Percentiles rank a stretch among this genome's conserved stretches.
These are phyloP conservation scores for Mortierella sp. DNA, from an alignment of 371 early-diverging fungal genomes.

Conservation along the genomic window DNA sequence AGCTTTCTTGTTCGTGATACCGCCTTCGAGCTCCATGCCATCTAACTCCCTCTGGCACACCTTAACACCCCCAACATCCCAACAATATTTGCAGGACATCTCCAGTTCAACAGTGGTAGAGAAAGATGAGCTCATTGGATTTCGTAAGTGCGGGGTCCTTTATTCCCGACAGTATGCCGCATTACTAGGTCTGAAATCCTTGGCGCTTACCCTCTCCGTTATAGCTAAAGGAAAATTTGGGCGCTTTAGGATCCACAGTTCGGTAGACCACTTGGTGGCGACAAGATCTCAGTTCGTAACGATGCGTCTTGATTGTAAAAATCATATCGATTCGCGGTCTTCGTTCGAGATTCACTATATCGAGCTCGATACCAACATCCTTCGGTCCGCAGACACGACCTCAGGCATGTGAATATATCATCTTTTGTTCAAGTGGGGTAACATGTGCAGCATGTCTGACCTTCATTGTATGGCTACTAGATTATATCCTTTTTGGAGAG, in stretches of 20 bases:
- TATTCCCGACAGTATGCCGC: too few species aligned
- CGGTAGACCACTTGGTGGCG: background rate
- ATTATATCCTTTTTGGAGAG: conserved; percentile 15
- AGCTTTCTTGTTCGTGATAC: too few species aligned
- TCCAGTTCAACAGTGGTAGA: too few species aligned
- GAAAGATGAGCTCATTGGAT: too few species aligned
- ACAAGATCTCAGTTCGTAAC: background rate
- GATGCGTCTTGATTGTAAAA: background rate
- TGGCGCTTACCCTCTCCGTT: too few species aligned
- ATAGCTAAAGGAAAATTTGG: background rate
- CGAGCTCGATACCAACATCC: background rate
- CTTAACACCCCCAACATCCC: too few species aligned
- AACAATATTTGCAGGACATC: too few species aligned
- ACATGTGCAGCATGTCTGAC: background rate
- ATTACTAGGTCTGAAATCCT: too few species aligned
- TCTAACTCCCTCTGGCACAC: too few species aligned
- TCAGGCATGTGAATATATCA: background rate
- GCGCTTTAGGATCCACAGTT: background rate
- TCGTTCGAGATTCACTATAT: background rate
- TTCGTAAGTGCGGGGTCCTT: too few species aligned
- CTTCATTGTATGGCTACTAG: conserved; percentile 1
- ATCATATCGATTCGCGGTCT: background rate
- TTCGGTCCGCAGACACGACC: background rate
- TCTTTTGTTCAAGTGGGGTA: too few species aligned
- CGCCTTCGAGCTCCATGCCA: too few species aligned